These are phyloP conservation scores for Vachellia pachyceras DNA, from an alignment of 306 rosid species.

Conservation along the genomic window DNA sequence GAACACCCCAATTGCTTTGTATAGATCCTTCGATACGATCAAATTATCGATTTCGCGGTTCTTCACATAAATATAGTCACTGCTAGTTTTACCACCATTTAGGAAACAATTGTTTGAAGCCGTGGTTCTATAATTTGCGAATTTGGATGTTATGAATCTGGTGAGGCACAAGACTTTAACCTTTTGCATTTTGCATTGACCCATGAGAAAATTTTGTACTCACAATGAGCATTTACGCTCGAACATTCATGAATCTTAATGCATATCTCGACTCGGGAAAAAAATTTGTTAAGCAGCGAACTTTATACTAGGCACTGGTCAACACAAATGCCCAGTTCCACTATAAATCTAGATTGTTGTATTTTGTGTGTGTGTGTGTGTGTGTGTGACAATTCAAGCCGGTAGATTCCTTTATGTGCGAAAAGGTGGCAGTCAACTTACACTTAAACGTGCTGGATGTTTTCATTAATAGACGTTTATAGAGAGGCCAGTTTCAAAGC, in stretches of 20 bases:
- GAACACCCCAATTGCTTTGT: conserved; percentile 58
- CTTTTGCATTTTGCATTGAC: conserved; percentile 28
- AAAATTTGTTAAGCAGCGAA: background rate
- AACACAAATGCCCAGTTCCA: background rate
- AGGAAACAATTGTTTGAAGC: conserved; percentile 33
- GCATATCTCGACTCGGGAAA: background rate
- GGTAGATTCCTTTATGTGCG: too few species aligned
- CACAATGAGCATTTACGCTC: background rate
- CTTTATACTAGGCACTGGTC: background rate
- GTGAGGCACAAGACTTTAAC: conserved; percentile 27
- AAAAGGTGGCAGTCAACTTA: too few species aligned
- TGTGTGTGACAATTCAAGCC: background rate
- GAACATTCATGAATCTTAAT: background rate
- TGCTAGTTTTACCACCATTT: conserved; percentile 9
- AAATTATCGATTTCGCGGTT: conserved; percentile 55
- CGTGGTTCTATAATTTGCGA: background rate
- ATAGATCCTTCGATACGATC: conserved; percentile 49
- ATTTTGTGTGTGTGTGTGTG: too few species aligned
- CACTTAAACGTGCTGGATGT: too few species aligned
- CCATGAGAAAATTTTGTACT: background rate
- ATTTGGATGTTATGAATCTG: conserved; percentile 35
- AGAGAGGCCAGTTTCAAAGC: too few species aligned
- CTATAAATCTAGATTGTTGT: background rate
- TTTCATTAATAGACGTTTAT: too few species aligned
- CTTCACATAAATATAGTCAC: conserved; percentile 46